Base-by-base conservation (phyloP, 2,329 filamentous ascomycete genomes). In the Cordyceps militaris region DNA sequence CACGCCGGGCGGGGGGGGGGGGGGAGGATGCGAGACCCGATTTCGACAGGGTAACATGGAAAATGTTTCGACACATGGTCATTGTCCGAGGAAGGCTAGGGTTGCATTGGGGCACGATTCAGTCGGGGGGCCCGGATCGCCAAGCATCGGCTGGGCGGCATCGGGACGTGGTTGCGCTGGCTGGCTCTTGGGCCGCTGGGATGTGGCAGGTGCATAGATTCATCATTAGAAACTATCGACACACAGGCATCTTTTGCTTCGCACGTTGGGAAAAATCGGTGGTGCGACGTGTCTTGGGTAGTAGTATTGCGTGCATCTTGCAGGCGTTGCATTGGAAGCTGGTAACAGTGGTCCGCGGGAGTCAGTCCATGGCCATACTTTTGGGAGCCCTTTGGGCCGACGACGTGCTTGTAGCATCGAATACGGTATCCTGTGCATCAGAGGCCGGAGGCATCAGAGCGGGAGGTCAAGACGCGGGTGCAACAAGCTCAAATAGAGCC, bases 101-200 rank as follows among this genome's bases (percentile, higher is more conserved):
- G 51, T 54, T 26, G 40, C 30, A 36, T 46, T 16, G 28, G 28
- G 51, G 7, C 40, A 36, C 30, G 51, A 46, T 46, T 54, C 50
- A 53, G 36, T 53, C 38, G 28, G 30, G 38, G 28, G 5, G 50
- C 28, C 14, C 38, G 21, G 51, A 54, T 54, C 40, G 51, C 51
- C 51, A 46, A 54, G 51, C 21, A 16, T 46, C 51, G 42, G 51
- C 9, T 46, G 30, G 21, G 26, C 42, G 51, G 51, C 42, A 54
- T 43, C 51, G 51, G 30, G 19, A 38, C 42, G 30, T 54, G 38
- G 38, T 19, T 19, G 36, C 28, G 21, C 28, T 24, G 38, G 40
- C 2, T 34, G 51, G 38, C 28, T 53, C 50, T 54, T 32, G 38
- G 38, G 50, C 47, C 47, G n/a, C 30, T 13, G 47, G 10, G 14